Evolutionary conservation across 2,329 filamentous ascomycete genomes (phyloP), one percentile per base, ranked within the genome.

Genomic region (Ascochyta pisi): DNA sequence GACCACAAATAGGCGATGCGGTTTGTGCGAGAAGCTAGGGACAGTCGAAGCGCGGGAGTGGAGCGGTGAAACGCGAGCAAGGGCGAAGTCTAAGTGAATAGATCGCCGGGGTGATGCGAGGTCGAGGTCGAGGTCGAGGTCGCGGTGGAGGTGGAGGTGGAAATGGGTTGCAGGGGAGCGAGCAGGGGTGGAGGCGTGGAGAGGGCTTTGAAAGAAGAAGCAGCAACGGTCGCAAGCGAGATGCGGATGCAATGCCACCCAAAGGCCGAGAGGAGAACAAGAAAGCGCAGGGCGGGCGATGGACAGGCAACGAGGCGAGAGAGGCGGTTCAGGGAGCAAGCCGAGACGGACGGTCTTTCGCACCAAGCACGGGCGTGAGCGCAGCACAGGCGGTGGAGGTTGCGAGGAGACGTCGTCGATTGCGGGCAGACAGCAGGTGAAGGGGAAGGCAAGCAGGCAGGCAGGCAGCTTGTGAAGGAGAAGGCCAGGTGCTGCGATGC

Each of bases 51-150:
- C 34, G 58, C 47, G 47, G 34, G 16, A 19, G 54, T 53, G 50
- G 39, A 54, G 27, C 52, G 58, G 54, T 60, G 58, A 64, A 68
- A 65, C 58, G 60, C 63, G 45, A 65, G 62, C 59, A 61, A 61
- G 65, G 72, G 71, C 71, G 71, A 74, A 56, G 65, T 61, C 72
- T 75, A 76, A 76, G 65, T 75, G 61, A 76, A 76, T 75, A 76
- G 72, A 71, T 75, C 72, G 73, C 68, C 70, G 47, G 38, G 62
- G 64, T 69, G 61, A 62, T 60, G 54, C 44, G 54, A 50, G 42
- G 49, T 54, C 50, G 61, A 53, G 44, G 47, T 19, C 16, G 16
- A 19, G 16, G 16, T 19, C 16, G 16, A 19, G 16, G 16, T 19
- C 16, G 16, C 16, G 16, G 16, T 19, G 16, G 16, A 19, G 16